Conservation (phyloP, 2,329 filamentous ascomycete genomes). For the Aspergillus spinulosporus region DNA sequence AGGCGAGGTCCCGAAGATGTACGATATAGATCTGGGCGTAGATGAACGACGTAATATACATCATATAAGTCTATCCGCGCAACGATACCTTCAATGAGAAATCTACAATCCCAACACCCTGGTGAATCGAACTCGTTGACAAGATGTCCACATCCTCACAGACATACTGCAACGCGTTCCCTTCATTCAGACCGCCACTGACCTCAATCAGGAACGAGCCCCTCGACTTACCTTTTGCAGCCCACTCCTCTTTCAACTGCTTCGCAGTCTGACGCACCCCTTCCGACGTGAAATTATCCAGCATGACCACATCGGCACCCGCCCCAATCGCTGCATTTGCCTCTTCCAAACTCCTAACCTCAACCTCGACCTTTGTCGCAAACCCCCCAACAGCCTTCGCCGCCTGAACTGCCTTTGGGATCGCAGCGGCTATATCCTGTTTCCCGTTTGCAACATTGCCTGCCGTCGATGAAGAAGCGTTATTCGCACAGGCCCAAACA, state of each 20-base stretch:
- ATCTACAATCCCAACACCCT: constrained; percentile 90
- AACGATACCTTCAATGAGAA: constrained; percentile 85
- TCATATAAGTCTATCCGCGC: constrained; percentile 23
- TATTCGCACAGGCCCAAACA: constrained; percentile 76
- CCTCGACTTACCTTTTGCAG: constrained; percentile 59
- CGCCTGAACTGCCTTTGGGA: constrained; percentile 79
- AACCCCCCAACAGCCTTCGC: constrained; percentile 86
- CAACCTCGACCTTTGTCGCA: constrained; percentile 91
- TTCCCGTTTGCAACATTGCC: constrained; percentile 19
- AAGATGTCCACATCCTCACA: constrained; percentile 85
- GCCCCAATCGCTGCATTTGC: constrained; percentile 88
- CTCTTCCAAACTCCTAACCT: constrained; percentile 84
- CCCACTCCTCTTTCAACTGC: constrained; percentile 78
- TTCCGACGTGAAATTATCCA: constrained; percentile 88
- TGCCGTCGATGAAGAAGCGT: constrained; percentile 27
- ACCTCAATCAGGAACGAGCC: constrained; percentile 78
- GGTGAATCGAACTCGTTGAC: constrained; percentile 94
- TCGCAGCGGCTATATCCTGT: constrained; percentile 57
- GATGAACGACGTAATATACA: constrained; percentile 2
- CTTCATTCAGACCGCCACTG: constrained; percentile 81
- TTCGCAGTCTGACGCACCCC: constrained; percentile 73
- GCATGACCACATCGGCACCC: constrained; percentile 93
- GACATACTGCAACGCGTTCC: constrained; percentile 77
- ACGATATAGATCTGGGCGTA: neutral
- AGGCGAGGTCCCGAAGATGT: neutral